A percentile compares a stretch with the other conserved stretches of the same genome.
These are phyloP conservation scores for Ascocoryne sarcoides DNA, from an alignment of 2,329 filamentous ascomycete genomes.

Conservation along the genomic window DNA sequence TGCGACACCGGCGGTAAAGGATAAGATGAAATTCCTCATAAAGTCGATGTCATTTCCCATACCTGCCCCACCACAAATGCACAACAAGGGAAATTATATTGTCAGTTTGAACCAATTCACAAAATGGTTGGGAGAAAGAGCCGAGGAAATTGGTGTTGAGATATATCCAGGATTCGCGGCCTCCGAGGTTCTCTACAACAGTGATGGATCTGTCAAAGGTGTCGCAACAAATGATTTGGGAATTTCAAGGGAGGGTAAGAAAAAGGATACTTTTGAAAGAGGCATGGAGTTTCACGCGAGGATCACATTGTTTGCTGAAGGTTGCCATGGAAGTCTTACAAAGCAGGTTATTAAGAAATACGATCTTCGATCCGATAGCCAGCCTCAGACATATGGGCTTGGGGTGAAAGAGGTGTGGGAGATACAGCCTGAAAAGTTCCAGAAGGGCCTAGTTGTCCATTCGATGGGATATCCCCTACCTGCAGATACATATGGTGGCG, in stretches of 20 bases:
- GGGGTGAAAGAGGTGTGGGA: slow-evolving; percentile 98
- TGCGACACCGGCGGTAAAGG: slow-evolving; percentile 72
- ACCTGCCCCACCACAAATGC: slow-evolving; percentile 91
- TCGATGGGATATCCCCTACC: slow-evolving; percentile 88
- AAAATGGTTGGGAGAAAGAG: slow-evolving; percentile 91
- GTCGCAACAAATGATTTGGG: slow-evolving; percentile 96
- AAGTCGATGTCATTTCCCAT: slow-evolving; percentile 69
- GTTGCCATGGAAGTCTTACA: slow-evolving; percentile 88
- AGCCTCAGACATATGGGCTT: slow-evolving; percentile 90
- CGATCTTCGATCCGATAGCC: slow-evolving; percentile 77
- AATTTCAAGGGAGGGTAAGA: slow-evolving; percentile 68
- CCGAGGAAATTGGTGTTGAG: slow-evolving; percentile 94
- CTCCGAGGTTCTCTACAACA: slow-evolving; percentile 79
- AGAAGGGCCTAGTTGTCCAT: slow-evolving; percentile 76
- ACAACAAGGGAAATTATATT: slow-evolving; percentile 97
- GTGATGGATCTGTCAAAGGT: slow-evolving; percentile 82
- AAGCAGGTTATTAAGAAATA: slow-evolving; percentile 96
- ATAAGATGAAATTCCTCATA: slow-evolving; percentile 92
- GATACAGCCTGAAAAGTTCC: slow-evolving; percentile 84
- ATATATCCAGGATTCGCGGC: slow-evolving; percentile 95
- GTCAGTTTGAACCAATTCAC: slow-evolving; percentile 90
- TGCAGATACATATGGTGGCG: slow-evolving; percentile 85
- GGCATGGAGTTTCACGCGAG: slow-evolving; percentile 98
- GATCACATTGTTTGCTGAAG: slow-evolving; percentile 86
- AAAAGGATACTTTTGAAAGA: slow-evolving; percentile 86